These are phyloP conservation scores for Butyriboletus pseudospeciosus DNA, from an alignment of 1,284 basidiomycete species.

Conservation along the genomic window DNA sequence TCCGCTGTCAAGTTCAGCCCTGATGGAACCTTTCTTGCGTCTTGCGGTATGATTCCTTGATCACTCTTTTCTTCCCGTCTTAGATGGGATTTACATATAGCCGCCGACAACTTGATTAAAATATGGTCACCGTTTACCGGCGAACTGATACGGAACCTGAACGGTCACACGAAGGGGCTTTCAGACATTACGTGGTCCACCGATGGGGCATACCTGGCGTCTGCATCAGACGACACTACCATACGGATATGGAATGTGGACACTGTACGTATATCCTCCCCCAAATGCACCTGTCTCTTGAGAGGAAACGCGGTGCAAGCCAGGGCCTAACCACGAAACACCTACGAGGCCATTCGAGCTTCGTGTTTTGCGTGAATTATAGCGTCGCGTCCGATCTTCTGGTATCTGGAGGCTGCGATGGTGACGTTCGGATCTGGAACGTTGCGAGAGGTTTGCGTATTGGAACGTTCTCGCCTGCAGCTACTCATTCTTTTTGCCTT, in stretches of 20 bases:
- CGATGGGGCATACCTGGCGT: constrained; percentile 77
- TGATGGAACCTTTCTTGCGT: constrained; percentile 74
- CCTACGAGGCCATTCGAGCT: constrained; percentile 80
- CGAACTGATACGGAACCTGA: constrained; percentile 66
- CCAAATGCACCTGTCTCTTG: not conserved
- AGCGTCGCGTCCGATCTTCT: constrained; percentile 83
- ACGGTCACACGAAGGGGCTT: constrained; percentile 74
- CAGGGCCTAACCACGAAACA: constrained; percentile 66
- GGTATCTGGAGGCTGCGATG: constrained; percentile 90
- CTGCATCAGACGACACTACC: constrained; percentile 85
- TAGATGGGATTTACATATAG: constrained; percentile 34
- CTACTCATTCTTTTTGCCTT: not conserved
- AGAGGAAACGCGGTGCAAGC: constrained; percentile 2
- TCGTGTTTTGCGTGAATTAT: constrained; percentile 90
- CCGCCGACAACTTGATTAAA: constrained; percentile 71
- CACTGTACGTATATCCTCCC: constrained; percentile 45
- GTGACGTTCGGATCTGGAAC: constrained; percentile 92
- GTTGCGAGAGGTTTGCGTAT: constrained; percentile 58
- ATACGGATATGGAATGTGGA: constrained; percentile 85
- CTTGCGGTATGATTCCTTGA: constrained; percentile 56
- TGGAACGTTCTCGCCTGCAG: not conserved
- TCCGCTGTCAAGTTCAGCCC: constrained; percentile 83
- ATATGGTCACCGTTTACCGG: constrained; percentile 79
- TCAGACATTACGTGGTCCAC: constrained; percentile 87
- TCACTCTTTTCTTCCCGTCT: not conserved